Evolutionary conservation across 176 grass and related monocot species (phyloP).

Genomic region (Luzula sylvatica): DNA sequence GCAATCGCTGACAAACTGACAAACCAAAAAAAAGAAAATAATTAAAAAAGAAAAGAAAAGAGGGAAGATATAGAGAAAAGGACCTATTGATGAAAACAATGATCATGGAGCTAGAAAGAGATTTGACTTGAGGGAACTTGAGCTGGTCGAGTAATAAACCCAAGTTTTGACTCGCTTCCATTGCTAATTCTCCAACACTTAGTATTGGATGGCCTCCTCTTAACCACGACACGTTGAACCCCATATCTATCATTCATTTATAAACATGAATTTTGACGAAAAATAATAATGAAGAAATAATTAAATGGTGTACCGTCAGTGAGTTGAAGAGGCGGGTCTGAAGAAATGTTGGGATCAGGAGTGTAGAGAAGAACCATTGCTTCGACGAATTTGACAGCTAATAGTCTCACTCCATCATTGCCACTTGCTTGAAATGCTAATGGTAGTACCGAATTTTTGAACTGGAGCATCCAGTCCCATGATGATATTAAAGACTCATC

Average conservation of each 20-base stretch:
- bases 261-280: slow-evolving; percentile 20
- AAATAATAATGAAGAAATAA: slow-evolving; percentile 5
- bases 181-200: slow-evolving; percentile 67
- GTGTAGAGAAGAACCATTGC: slow-evolving; percentile 77
- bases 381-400: slow-evolving; percentile 80
- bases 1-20: slow-evolving; percentile 89
- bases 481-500: slow-evolving; percentile 58
- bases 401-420: slow-evolving; percentile 70
- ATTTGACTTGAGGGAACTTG: slow-evolving; percentile 71
- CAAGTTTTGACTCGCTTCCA: slow-evolving; percentile 87
- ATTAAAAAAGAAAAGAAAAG: neutral
- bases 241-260: slow-evolving; percentile 32
- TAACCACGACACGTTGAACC: slow-evolving; percentile 91
- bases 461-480: slow-evolving; percentile 72
- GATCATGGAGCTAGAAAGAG: slow-evolving; percentile 74
- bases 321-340: slow-evolving; percentile 57
- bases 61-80: slow-evolving; percentile 11
- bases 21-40: slow-evolving; percentile 8
- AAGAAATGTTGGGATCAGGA: slow-evolving; percentile 58
- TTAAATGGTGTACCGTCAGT: slow-evolving; percentile 35
- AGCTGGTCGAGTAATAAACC: slow-evolving; percentile 87
- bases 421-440: slow-evolving; percentile 51
- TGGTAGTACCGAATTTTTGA: slow-evolving; percentile 46
- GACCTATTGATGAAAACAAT: slow-evolving; percentile 88
- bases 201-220: slow-evolving; percentile 84